A percentile compares a stretch with the other conserved stretches of the same genome.
Conservation (phyloP, 2,329 filamentous ascomycete species). For the Penicillium sp. region DNA sequence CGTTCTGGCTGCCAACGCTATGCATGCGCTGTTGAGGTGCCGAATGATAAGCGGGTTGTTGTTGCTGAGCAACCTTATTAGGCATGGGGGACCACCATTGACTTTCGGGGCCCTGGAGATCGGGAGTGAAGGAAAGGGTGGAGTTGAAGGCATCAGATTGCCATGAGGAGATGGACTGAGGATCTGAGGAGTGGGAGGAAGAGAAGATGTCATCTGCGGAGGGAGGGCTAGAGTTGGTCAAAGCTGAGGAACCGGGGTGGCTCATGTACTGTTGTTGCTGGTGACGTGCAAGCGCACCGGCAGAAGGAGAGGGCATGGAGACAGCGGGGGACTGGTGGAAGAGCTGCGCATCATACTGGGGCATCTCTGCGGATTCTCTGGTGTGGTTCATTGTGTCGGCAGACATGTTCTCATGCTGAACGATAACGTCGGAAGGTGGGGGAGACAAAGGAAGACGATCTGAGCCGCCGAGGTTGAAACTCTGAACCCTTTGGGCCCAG, state of each 20-base stretch:
- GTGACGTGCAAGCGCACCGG: constrained; percentile 28
- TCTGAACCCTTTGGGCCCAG: constrained; percentile 56
- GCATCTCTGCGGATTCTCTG: constrained; percentile 30
- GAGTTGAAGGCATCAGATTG: constrained; percentile 40
- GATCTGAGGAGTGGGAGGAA: constrained; percentile 40
- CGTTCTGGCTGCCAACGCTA: constrained; percentile 28
- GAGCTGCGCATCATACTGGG: constrained; percentile 33
- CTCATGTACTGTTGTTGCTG: constrained; percentile 35
- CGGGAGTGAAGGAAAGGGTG: constrained; percentile 39
- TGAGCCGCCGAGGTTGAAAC: constrained; percentile 51
- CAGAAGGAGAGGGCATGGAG: constrained; percentile 35
- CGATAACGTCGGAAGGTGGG: constrained; percentile 45
- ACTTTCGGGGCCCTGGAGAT: constrained; percentile 37
- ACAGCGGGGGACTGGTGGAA: constrained; percentile 35
- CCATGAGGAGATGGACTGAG: constrained; percentile 42
- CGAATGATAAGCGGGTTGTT: constrained; percentile 38
- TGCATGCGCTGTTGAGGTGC: constrained; percentile 34
- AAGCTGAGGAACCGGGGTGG: constrained; percentile 28
- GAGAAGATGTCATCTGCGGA: constrained; percentile 40
- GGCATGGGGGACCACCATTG: constrained; percentile 46
- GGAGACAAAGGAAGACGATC: constrained; percentile 46
- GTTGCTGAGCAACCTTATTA: constrained; percentile 31
- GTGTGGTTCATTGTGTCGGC: constrained; percentile 33
- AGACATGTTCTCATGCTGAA: constrained; percentile 39
- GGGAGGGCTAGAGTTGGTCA: constrained; percentile 36